phyloP scores from a whole-genome alignment of 2,329 filamentous ascomycete species.

The Sclerotiophoma versabilis region DNA sequence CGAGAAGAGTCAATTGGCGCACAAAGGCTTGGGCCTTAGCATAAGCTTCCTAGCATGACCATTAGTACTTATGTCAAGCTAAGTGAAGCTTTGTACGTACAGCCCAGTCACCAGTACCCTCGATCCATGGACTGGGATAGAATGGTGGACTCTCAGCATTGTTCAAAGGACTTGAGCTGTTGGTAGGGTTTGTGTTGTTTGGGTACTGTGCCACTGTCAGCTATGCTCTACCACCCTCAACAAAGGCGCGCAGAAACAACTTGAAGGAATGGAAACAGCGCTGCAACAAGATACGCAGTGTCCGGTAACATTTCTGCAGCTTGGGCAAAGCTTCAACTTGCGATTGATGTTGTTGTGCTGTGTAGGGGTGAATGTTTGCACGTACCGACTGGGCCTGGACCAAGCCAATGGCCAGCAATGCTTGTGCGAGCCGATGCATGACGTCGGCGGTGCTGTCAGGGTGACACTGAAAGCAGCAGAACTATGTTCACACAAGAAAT shows the following conservation, averaged over 20 bases:
- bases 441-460: slow-evolving; percentile 32
- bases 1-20: slow-evolving; percentile 78
- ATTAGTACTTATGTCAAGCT: background rate
- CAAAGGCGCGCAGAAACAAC: slow-evolving; percentile 28
- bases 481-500: slow-evolving; percentile 20
- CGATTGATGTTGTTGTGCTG: slow-evolving; percentile 17
- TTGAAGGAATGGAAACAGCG: slow-evolving; percentile 44
- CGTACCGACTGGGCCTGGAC: slow-evolving; percentile 42
- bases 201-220: slow-evolving; percentile 44
- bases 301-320: slow-evolving; percentile 37
- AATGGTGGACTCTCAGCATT: slow-evolving; percentile 64
- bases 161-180: slow-evolving; percentile 33
- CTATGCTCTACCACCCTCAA: slow-evolving; percentile 17
- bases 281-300: slow-evolving; percentile 30
- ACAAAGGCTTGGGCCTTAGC: slow-evolving; percentile 79
- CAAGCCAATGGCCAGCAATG: slow-evolving; percentile 42
- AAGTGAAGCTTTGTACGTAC: slow-evolving; percentile 27
- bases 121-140: slow-evolving; percentile 89
- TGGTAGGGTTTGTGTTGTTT: slow-evolving; percentile 36
- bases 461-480: slow-evolving; percentile 16
- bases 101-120: slow-evolving; percentile 74
- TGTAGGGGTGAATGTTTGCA: slow-evolving; percentile 20
- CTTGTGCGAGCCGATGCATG: slow-evolving; percentile 48
- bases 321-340: slow-evolving; percentile 19
- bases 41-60: slow-evolving; percentile 65